Evolutionary conservation across 139 green algal species (phyloP), one percentile per base, ranked within the genome.

Genomic region (Chlamydomonas asymmetrica): DNA sequence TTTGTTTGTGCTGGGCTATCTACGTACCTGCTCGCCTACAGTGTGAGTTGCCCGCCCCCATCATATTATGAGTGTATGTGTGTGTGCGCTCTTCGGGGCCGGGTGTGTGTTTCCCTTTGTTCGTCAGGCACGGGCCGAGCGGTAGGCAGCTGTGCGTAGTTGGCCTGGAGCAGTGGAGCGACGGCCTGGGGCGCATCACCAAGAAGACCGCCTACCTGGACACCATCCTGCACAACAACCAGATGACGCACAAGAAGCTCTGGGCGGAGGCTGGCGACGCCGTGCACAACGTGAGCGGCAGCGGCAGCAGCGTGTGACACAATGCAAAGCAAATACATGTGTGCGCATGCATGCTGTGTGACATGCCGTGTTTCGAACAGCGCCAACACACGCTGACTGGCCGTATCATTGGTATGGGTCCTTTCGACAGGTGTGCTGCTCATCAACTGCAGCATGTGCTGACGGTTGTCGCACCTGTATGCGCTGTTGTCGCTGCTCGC

Each of bases 141-240:
- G 71, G 71, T 25, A 57, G 71, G 2, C 71, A 77, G 41, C 59
- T 77, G 71, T 77, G 71, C 43, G 40, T 77, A 32, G 71, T 77
- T 41, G 68, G 59, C 0, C 57, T 77, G 22, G 71, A 77, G 71
- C 71, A 77, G 57, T 77, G 71, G 71, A 59, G 68, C 32, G 71
- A 77, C 71, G 71, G 71, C 25, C 71, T 77, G 9, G 69, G 71
- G 41, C 71, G 71, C 57, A 77, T 77, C 40, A 57, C 68, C 59
- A 77, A 77, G 71, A 57, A 59, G 41, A 57, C 59, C 41, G 71
- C 71, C 57, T 77, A 77, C 57, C 71, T 77, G 59, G 71, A 77
- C 71, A 77, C 71, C 59, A 77, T 77, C 45, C 71, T 77, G 35
- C 71, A 77, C 57, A 77, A 77, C 71, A 70, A 77, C 71, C 71